Percentiles rank a stretch among this genome's conserved stretches.
Evolutionary conservation across 176 grass and related monocot species (phyloP).

Genomic region (Calamus simplicifolius): DNA sequence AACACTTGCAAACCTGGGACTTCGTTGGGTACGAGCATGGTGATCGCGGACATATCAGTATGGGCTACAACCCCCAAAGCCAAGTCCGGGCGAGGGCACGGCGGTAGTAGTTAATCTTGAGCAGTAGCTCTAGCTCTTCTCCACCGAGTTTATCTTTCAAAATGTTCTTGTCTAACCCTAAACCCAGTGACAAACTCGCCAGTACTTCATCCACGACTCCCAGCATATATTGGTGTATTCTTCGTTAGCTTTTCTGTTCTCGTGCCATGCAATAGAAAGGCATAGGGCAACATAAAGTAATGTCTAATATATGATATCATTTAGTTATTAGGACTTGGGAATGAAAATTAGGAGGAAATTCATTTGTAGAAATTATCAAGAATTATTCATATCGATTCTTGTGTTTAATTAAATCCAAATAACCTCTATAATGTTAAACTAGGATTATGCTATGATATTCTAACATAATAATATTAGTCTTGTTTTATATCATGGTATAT

Average conservation of each 20-base stretch:
- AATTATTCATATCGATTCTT: too few species aligned
- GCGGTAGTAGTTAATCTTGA: slow-evolving; percentile 32
- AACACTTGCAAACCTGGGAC: slow-evolving; percentile 28
- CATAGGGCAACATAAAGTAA: too few species aligned
- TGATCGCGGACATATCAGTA: slow-evolving; percentile 17
- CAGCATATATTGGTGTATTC: slow-evolving; percentile 9
- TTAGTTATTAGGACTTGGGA: too few species aligned
- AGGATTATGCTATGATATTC: too few species aligned
- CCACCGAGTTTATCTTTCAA: not conserved
- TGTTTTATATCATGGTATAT: too few species aligned
- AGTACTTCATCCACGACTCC: slow-evolving; percentile 12
- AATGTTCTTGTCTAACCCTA: not conserved
- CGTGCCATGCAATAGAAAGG: too few species aligned
- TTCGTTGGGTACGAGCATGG: slow-evolving; percentile 15
- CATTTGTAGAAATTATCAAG: too few species aligned
- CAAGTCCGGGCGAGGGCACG: slow-evolving; percentile 20
- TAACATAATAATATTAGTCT: too few species aligned
- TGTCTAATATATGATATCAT: too few species aligned
- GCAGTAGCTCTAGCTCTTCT: not conserved
- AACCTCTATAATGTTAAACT: too few species aligned
- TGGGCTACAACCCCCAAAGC: slow-evolving; percentile 26
- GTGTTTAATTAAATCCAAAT: too few species aligned
- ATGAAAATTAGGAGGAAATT: too few species aligned
- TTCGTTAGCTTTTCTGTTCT: slow-evolving; percentile 11
- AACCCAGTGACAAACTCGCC: slow-evolving; percentile 5